A percentile compares a stretch with the other conserved stretches of the same genome.
These are phyloP conservation scores for Nepenthes alata DNA, from an alignment of 179 eudicot genomes.

Conservation along the genomic window DNA sequence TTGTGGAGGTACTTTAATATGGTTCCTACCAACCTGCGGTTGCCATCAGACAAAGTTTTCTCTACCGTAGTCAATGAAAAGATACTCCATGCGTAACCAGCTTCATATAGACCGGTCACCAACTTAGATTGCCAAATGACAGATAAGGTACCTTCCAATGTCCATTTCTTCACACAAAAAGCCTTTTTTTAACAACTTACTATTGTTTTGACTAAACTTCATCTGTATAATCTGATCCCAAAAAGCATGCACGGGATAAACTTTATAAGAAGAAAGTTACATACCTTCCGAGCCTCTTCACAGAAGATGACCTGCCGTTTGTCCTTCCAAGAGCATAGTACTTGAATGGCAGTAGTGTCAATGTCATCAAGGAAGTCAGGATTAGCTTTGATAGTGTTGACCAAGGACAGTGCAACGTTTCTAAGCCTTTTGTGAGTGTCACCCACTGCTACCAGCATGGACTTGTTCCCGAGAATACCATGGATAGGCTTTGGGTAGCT, in stretches of 20 bases:
- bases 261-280: not conserved
- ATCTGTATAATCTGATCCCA: no score
- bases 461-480: slow-evolving; percentile 42
- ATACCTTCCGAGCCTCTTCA: slow-evolving; percentile 52
- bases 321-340: slow-evolving; percentile 42
- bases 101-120: not conserved
- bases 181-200: no score
- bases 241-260: not conserved
- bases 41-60: no score
- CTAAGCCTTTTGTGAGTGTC: slow-evolving; percentile 54
- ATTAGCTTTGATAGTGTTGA: slow-evolving; percentile 34
- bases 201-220: no score
- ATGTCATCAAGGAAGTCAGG: slow-evolving; percentile 37
- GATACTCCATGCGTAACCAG: no score
- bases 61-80: no score
- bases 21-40: no score
- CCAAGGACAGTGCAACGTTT: slow-evolving; percentile 43
- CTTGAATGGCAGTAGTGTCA: slow-evolving; percentile 24
- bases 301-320: slow-evolving; percentile 33
- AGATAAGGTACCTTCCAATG: no score
- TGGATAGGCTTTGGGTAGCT: slow-evolving; percentile 59
- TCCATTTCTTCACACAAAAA: no score
- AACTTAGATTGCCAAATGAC: no score
- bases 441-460: slow-evolving; percentile 50
- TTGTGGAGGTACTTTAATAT: no score